These are phyloP conservation scores for Kazachstania bromeliacearum DNA, from an alignment of 805 yeast species.

Conservation along the genomic window DNA sequence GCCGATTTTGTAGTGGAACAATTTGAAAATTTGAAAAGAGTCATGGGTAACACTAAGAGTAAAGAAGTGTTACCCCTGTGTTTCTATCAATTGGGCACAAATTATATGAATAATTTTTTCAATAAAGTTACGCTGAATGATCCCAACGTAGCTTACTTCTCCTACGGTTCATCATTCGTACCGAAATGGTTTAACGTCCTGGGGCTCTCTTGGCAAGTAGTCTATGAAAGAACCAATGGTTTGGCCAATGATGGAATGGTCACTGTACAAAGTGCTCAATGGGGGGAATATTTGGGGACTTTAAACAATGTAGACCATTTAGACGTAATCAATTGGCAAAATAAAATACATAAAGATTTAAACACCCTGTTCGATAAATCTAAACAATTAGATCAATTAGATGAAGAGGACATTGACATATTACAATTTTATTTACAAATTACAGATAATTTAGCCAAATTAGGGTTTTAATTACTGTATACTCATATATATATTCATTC, in stretches of 20 bases:
- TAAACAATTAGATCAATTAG: too few species aligned
- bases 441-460: constrained; percentile 49
- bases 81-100: constrained; percentile 59
- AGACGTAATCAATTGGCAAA: constrained; percentile 80
- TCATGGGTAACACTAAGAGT: constrained; percentile 12
- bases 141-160: constrained; percentile 60
- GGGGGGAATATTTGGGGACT: constrained; percentile 83
- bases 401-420: constrained; percentile 41
- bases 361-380: constrained; percentile 3
- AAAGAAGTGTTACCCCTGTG: constrained; percentile 29
- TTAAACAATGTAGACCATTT: constrained; percentile 72
- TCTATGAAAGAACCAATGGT: constrained; percentile 33
- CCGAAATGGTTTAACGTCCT: constrained; percentile 60
- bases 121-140: constrained; percentile 45
- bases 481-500: neutral
- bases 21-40: constrained; percentile 18
- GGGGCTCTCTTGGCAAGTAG: constrained; percentile 52
- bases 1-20: constrained; percentile 56
- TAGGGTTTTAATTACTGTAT: constrained; percentile 38
- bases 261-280: constrained; percentile 62
- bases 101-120: constrained; percentile 46
- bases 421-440: constrained; percentile 60
- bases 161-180: constrained; percentile 68
- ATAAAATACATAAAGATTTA: constrained; percentile 34
- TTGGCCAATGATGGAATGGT: constrained; percentile 83